Evolutionary conservation across 345 rosid genomes (phyloP).

Genomic region (Stellera chamaejasme): DNA sequence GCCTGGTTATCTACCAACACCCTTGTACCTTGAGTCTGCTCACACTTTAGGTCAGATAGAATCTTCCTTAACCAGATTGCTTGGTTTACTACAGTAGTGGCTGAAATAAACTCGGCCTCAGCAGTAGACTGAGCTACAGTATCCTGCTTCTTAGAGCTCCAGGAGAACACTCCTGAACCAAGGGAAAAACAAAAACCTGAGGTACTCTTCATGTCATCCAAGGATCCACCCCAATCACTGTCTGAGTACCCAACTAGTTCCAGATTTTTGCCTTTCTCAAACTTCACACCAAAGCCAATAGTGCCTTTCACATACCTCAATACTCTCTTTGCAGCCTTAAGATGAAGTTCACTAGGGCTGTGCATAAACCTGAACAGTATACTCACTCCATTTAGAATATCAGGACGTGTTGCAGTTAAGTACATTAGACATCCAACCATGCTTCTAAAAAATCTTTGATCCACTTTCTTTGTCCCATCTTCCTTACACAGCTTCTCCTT

Average conservation of each 20-base stretch:
- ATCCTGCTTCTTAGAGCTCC: not conserved
- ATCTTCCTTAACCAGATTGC: too few relatives aligned
- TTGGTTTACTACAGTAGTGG: too few relatives aligned
- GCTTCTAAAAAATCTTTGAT: too few relatives aligned
- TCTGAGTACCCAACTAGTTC: not conserved
- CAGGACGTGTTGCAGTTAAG: not conserved
- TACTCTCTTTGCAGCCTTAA: not conserved
- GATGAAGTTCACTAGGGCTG: not conserved
- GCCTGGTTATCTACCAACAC: too few relatives aligned
- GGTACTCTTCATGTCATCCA: not conserved
- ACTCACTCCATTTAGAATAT: not conserved
- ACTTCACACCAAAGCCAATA: not conserved
- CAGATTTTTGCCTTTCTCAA: not conserved
- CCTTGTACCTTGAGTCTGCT: too few relatives aligned
- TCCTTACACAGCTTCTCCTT: too few relatives aligned
- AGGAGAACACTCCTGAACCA: not conserved
- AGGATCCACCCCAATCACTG: not conserved
- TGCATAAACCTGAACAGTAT: not conserved
- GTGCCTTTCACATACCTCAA: too few relatives aligned
- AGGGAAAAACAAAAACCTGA: not conserved
- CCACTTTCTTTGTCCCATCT: too few relatives aligned
- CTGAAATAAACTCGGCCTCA: too few relatives aligned
- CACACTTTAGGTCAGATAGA: too few relatives aligned
- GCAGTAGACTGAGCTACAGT: too few relatives aligned
- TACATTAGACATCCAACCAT: not conserved